A percentile compares a stretch with the other conserved stretches of the same genome.
These are phyloP conservation scores for Nyssa sinensis DNA, from an alignment of 148 eudicot genomes.

Conservation along the genomic window DNA sequence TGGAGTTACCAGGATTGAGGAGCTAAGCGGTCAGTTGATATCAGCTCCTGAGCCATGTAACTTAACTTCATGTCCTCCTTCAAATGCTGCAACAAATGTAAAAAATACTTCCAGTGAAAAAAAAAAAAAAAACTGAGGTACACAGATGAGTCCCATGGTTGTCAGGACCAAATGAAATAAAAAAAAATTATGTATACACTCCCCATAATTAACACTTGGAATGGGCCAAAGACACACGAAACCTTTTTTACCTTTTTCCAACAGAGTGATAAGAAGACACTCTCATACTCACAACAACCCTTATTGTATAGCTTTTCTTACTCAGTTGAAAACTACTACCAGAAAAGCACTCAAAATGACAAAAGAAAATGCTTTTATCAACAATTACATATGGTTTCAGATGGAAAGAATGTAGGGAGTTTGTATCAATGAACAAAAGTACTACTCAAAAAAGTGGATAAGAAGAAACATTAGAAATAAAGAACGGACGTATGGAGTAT, in stretches of 20 bases:
- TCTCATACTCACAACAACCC: not conserved
- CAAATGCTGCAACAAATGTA: constrained; percentile 60
- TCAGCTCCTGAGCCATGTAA: constrained; percentile 94
- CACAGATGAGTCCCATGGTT: not conserved
- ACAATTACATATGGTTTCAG: not conserved
- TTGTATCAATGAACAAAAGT: not conserved
- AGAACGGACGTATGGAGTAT: too few species aligned
- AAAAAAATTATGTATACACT: too few species aligned
- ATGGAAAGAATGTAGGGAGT: not conserved
- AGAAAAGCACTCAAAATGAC: not conserved
- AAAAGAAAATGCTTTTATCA: not conserved
- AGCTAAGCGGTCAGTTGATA: constrained; percentile 92
- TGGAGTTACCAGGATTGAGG: constrained; percentile 84
- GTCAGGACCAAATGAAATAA: not conserved
- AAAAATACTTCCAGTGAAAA: not conserved
- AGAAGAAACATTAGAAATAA: too few species aligned
- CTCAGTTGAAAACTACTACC: not conserved
- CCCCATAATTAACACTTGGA: too few species aligned
- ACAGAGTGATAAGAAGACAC: not conserved
- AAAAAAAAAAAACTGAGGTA: too few species aligned
- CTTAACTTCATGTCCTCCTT: constrained; percentile 98
- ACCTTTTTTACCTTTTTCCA: too few species aligned
- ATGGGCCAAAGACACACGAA: too few species aligned
- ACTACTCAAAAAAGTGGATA: too few species aligned
- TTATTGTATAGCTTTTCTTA: not conserved